phyloP scores from a whole-genome alignment of 2,329 filamentous ascomycete genomes.

The Ambrosiella xylebori region DNA sequence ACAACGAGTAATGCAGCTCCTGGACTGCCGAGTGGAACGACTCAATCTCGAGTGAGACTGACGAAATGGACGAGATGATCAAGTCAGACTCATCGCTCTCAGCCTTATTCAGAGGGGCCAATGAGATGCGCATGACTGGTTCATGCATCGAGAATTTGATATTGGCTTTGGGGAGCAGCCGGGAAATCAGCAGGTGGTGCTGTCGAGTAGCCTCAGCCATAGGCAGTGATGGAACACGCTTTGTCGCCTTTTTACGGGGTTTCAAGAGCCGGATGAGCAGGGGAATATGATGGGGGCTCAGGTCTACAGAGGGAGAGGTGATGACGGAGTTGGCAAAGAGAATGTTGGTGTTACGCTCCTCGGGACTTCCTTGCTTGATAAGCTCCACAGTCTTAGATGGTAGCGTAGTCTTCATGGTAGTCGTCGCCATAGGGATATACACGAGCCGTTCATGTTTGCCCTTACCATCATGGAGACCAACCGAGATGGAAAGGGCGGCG shows the following conservation, averaged over 20 bases:
- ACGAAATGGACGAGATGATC: constrained; percentile 88
- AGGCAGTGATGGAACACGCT: neutral
- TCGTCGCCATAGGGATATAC: constrained; percentile 95
- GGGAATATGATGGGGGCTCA: constrained; percentile 82
- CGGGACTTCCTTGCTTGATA: constrained; percentile 49
- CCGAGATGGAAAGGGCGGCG: constrained; percentile 78
- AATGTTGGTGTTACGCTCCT: constrained; percentile 88
- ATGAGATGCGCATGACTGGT: constrained; percentile 74
- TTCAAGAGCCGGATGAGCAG: constrained; percentile 63
- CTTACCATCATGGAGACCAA: constrained; percentile 80
- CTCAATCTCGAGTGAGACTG: constrained; percentile 80
- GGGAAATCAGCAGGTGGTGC: constrained; percentile 59
- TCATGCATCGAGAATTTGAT: constrained; percentile 96
- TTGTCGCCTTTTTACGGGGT: constrained; percentile 22
- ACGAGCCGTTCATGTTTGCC: constrained; percentile 71
- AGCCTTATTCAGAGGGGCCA: constrained; percentile 56
- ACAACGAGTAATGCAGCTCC: constrained; percentile 72
- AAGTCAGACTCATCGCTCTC: constrained; percentile 62
- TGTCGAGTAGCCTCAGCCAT: constrained; percentile 24
- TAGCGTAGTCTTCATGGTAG: constrained; percentile 80
- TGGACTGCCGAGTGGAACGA: constrained; percentile 82
- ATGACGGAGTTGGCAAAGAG: constrained; percentile 91
- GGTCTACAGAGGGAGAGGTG: constrained; percentile 84
- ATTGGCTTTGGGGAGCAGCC: constrained; percentile 81
- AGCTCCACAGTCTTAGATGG: constrained; percentile 87